These are phyloP conservation scores for Backusella tarrabulga DNA, from an alignment of 192 early-diverging fungal species.

Conservation along the genomic window DNA sequence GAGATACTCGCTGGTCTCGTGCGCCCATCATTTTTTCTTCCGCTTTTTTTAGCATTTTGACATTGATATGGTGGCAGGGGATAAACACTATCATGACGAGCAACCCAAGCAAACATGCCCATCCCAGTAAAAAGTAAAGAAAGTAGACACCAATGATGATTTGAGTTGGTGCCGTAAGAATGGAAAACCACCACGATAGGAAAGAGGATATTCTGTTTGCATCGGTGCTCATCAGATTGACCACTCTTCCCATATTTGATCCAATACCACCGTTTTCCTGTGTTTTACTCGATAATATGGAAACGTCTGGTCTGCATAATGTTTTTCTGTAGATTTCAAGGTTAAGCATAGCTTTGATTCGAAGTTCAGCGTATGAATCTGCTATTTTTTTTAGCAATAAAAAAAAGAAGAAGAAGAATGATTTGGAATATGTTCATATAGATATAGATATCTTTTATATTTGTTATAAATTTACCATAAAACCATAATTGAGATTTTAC, in stretches of 20 bases:
- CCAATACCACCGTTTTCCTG: conserved; percentile 31
- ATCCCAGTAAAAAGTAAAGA: conserved; percentile 77
- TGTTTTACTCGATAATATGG: conserved; percentile 5
- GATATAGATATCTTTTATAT: neutral
- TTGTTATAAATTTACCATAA: neutral
- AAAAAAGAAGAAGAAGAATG: neutral
- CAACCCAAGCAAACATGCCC: conserved; percentile 73
- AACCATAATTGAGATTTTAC: conserved; percentile 21
- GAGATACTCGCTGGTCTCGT: conserved; percentile 71
- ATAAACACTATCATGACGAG: conserved; percentile 46
- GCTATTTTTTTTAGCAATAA: neutral
- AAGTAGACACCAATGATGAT: conserved; percentile 62
- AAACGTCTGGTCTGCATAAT: conserved; percentile 48
- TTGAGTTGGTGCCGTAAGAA: conserved; percentile 57
- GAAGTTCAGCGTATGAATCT: conserved; percentile 25
- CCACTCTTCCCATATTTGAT: conserved; percentile 52
- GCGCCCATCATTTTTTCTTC: conserved; percentile 60
- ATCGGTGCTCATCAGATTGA: conserved; percentile 75
- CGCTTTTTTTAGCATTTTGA: conserved; percentile 31
- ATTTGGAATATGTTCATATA: neutral
- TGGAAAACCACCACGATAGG: conserved; percentile 44
- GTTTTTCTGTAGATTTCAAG: conserved; percentile 66
- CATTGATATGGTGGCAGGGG: conserved; percentile 35
- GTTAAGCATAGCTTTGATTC: conserved; percentile 17
- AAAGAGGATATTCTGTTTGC: conserved; percentile 55